Evolutionary conservation across 2,329 filamentous ascomycete species (phyloP), one percentile per base, ranked within the genome.

Genomic region (Pestalotiopsis fici): DNA sequence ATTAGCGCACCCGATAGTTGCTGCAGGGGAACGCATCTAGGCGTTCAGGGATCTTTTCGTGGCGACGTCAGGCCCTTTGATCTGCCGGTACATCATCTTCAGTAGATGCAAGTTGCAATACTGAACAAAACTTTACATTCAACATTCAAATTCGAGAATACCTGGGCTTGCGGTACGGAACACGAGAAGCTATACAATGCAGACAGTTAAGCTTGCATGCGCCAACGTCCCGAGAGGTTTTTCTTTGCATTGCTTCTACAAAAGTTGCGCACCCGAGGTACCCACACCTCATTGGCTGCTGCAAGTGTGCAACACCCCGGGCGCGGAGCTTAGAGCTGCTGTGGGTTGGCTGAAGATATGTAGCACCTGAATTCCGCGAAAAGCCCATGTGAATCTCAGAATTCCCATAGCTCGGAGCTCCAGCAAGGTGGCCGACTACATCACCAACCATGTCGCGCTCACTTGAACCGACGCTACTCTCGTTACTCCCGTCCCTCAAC

Each of bases 401-500:
- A 50, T 50, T 50, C 43, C 43, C 43, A 50, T 50, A 50, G 6
- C 43, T 50, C 43, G 9, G n/a, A 59, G 55, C 55, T 27, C 7
- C 55, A 31, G 23, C 55, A 31, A 21, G 25, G 1, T 1, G 23
- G n/a, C 55, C 13, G 55, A 59, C 25, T 31, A 27, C 55, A 27
- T 59, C 23, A 12, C 18, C 25, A 21, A 39, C 65, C 37, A 96
- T 96, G 93, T 93, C 91, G 75, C 87, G 89, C 68, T 88, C 92
- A 54, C 85, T 94, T 23, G 91, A 95, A 74, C 90, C 92, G 74
- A 89, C 90, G 0, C 83, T 97, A 39, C 84, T 88, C n/a, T 91
- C 88, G 37, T 82, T 96, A 27, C 85, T 97, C 67, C 94, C 94
- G 1, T 92, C 91, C 0, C 87, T 92, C 74, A 89, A 89, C 69